Percentiles rank a stretch among this genome's conserved stretches.
These are phyloP conservation scores for Hura crepitans DNA, from an alignment of 441 rosid species.

Conservation along the genomic window DNA sequence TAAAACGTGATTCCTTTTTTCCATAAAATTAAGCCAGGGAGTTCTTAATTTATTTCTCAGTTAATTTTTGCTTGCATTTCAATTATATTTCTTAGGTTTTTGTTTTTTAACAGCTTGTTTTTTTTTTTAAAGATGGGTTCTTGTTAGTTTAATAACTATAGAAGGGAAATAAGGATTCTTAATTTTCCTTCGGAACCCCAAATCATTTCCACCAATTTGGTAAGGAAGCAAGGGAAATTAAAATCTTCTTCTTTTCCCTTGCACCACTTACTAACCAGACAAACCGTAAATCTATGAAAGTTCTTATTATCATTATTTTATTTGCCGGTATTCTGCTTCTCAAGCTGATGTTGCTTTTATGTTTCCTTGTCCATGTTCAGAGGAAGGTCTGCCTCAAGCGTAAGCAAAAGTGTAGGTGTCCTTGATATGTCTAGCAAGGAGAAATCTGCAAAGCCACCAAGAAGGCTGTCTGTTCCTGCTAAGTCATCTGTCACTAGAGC, in stretches of 20 bases:
- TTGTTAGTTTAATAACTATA: neutral
- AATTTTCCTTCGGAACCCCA: no score
- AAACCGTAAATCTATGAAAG: neutral
- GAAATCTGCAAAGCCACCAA: slow-evolving; percentile 68
- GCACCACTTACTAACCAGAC: no score
- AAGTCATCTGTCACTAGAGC: slow-evolving; percentile 41
- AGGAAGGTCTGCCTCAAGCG: slow-evolving; percentile 43
- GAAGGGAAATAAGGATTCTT: no score
- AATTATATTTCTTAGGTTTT: no score
- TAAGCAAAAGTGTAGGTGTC: slow-evolving; percentile 68
- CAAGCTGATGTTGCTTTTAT: neutral
- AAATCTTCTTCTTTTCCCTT: no score
- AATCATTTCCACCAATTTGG: no score
- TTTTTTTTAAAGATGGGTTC: no score
- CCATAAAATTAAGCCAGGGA: slow-evolving; percentile 30
- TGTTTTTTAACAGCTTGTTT: no score
- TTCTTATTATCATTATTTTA: no score
- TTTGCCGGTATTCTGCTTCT: no score
- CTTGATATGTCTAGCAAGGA: slow-evolving; percentile 67
- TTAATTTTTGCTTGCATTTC: neutral
- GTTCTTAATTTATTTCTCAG: neutral
- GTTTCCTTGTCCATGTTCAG: slow-evolving; percentile 24
- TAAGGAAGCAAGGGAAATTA: no score
- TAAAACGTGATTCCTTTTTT: slow-evolving; percentile 68
- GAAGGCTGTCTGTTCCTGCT: slow-evolving; percentile 73